Evolutionary conservation across 2,329 filamentous ascomycete species (phyloP), one percentile per base, ranked within the genome.

Genomic region (Scolecobasidium constrictum): DNA sequence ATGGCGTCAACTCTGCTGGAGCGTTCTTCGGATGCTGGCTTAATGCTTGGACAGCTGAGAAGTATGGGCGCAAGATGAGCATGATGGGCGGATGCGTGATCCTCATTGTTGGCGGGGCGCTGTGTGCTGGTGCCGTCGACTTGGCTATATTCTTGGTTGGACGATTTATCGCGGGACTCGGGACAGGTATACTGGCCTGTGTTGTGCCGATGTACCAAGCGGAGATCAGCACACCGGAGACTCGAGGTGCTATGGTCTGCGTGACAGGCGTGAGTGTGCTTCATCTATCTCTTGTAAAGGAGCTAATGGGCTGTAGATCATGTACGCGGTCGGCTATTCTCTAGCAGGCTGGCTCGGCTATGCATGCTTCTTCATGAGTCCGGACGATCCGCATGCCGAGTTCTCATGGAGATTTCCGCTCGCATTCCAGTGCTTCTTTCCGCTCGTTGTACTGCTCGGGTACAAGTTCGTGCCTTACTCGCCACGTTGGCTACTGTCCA

Each of bases 401-500:
- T 67, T 69, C 51, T 63, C 60, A 9, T 69, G 66, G 67, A 56
- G 66, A 13, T 68, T 69, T 44, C 66, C 65, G 2, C 55, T 69
- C 5, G 58, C 55, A 33, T 53, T 69, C 26, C 64, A 67, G 38
- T 59, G 58, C 22, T 42, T 69, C 5, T 55, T 56, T 1, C 61
- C 66, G 2, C 40, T 65, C 15, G 52, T 67, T 11, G 51, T 71
- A 19, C 55, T 68, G 2, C 9, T 57, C 4, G 64, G 62, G 1
- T 64, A 62, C 3, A 54, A 58, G 5, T 67, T 61, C 59, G 56
- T 70, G 4, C 66, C 67, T 11, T 55, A 58, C 22, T 72, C 69
- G 0, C 69, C 70, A 0, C 58, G 69, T 6, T 73, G 70, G 70
- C 54, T 72, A 11, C 57, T 72, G 31, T 63, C 62, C 1, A 65